Evolutionary conservation across 768 basidiomycete genomes (phyloP), one percentile per base, ranked within the genome.

Genomic region (Amanita rubescens): DNA sequence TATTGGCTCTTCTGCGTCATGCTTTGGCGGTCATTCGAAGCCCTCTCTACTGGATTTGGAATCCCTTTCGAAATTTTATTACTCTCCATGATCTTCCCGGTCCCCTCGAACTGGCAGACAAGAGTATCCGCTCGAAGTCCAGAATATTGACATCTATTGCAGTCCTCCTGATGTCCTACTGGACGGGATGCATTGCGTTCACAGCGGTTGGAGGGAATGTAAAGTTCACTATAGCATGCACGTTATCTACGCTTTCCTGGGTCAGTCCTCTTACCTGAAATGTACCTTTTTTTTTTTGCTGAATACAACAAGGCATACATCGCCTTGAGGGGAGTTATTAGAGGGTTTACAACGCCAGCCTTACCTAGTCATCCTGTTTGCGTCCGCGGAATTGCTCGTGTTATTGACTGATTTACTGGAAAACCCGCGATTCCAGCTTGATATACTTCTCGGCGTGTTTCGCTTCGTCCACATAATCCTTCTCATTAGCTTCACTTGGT

Each of bases 11-110:
- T 50, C 25, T 72, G 7, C 50, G 62, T 55, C 71, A 73, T 53
- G n/a, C 67, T 20, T 34, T 57, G 7, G 57, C 60, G 32, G 57
- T 55, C 24, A 38, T 71, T 42, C 58, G 53, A 14, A 69, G 65
- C 56, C 25, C 54, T 24, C 27, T 71, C 1, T 55, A 51, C 33
- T 53, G 39, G 22, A 27, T 72, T 22, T 60, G 64, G 43, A 61
- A 66, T 24, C 81, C 81, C 1, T 81, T 82, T 58, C 62, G 65
- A 19, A 76, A 76, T 63, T 84, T 83, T 58, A 61, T 84, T 50
- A 68, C 69, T 9, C 63, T 75, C 10, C 71, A 77, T 48, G 81
- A 82, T 62, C 63, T 83, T n/a, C 67, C 69, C 35, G 75, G 74
- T 43, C 64, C 74, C 17, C 65, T 66, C 17, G 67, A 70, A 49